These are phyloP conservation scores for Tephrocybe sp. DNA, from an alignment of 768 basidiomycete genomes.

Conservation along the genomic window DNA sequence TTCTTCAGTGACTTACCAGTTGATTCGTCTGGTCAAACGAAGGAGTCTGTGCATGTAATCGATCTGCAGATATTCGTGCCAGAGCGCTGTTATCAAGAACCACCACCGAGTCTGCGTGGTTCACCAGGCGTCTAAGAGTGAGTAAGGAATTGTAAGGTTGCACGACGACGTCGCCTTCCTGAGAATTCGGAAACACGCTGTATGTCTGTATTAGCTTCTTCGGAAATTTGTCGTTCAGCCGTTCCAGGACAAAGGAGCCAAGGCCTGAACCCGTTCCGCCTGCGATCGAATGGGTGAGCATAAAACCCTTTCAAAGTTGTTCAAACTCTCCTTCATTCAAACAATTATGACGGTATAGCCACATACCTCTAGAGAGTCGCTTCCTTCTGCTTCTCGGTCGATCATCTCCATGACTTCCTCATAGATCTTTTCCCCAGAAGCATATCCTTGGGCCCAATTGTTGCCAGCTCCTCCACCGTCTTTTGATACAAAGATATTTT, in stretches of 20 bases:
- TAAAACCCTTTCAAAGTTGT: conserved; percentile 72
- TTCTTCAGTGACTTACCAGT: conserved; percentile 46
- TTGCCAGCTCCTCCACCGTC: conserved; percentile 99
- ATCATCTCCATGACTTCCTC: conserved; percentile 99
- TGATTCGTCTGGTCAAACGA: conserved; percentile 93
- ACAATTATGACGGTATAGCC: background rate
- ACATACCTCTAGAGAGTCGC: conserved; percentile 90
- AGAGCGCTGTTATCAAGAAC: conserved; percentile 97
- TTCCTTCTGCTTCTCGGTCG: conserved; percentile 96
- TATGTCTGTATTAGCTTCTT: conserved; percentile 99
- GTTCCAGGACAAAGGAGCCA: conserved; percentile 96
- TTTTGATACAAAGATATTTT: conserved; percentile 94
- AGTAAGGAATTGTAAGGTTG: conserved; percentile 97
- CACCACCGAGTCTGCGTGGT: conserved; percentile 96
- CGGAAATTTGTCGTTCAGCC: conserved; percentile 95
- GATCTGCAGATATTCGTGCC: conserved; percentile 88
- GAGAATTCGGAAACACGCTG: conserved; percentile 94
- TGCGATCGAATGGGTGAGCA: conserved; percentile 98
- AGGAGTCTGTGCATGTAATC: conserved; percentile 83
- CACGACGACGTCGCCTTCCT: conserved; percentile 95
- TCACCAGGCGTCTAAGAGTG: conserved; percentile 89
- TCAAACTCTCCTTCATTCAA: background rate
- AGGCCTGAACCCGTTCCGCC: conserved; percentile 98
- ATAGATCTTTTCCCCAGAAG: conserved; percentile 85
- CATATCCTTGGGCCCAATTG: conserved; percentile 97